Evolutionary conservation across 208 protist genomes (phyloP).

Genomic region (Leishmania major): DNA sequence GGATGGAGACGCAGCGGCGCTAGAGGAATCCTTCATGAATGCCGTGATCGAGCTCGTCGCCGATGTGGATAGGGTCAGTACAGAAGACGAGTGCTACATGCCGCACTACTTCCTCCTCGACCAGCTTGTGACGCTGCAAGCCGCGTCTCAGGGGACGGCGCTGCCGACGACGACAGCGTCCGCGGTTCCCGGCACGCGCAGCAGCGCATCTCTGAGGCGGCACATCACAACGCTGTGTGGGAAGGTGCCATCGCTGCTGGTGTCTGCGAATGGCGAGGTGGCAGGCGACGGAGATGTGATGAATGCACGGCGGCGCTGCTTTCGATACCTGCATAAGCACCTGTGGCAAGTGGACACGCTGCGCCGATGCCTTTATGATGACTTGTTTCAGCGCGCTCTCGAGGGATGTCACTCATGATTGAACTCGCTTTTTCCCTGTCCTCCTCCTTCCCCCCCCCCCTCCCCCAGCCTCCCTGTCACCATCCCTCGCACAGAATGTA

Average conservation of each 20-base stretch:
- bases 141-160: not conserved
- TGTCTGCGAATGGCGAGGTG: not conserved
- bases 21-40: slow-evolving; percentile 40
- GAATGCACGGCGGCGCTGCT: not conserved
- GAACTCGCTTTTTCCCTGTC: not conserved
- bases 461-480: not conserved
- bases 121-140: slow-evolving; percentile 25
- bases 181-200: not conserved
- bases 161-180: not conserved
- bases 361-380: slow-evolving; percentile 42
- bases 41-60: slow-evolving; percentile 51
- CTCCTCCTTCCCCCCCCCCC: not conserved
- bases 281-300: not conserved
- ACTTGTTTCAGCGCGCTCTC: slow-evolving; percentile 20
- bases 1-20: slow-evolving; percentile 10
- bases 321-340: slow-evolving; percentile 30
- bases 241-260: slow-evolving; percentile 12
- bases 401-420: not conserved
- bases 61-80: slow-evolving; percentile 46
- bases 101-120: slow-evolving; percentile 62
- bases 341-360: slow-evolving; percentile 35
- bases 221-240: slow-evolving; percentile 1
- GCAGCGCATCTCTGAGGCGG: slow-evolving; percentile 8
- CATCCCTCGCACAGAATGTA: not conserved
- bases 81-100: slow-evolving; percentile 51